Evolutionary conservation across 2,329 filamentous ascomycete genomes (phyloP).

Genomic region (Beauveria brongniartii): DNA sequence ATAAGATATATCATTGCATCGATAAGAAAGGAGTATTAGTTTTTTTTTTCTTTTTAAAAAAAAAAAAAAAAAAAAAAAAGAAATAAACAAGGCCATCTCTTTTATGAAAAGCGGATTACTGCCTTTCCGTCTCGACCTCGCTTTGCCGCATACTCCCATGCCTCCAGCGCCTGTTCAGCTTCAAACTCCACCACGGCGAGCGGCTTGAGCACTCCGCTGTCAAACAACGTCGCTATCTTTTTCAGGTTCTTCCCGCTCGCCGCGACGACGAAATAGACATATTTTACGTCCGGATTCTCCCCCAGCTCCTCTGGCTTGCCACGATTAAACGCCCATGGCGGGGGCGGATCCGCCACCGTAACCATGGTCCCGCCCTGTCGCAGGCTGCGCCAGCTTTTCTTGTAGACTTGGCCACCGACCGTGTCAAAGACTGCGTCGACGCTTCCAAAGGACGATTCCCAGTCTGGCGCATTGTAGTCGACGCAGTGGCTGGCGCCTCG

Average conservation of each 20-base stretch:
- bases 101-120: conserved; percentile 14
- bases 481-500: conserved; percentile 19
- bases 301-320: conserved; percentile 15
- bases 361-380: conserved; percentile 24
- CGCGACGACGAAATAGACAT: conserved; percentile 24
- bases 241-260: conserved; percentile 16
- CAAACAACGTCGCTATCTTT: conserved; percentile 16
- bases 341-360: conserved; percentile 27
- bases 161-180: conserved; percentile 17
- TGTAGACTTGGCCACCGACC: conserved; percentile 21
- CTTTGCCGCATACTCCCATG: conserved; percentile 19
- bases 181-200: conserved; percentile 18
- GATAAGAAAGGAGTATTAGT: no score
- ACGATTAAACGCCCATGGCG: conserved; percentile 22
- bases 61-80: no score
- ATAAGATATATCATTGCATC: no score
- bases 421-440: conserved; percentile 27
- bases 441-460: conserved; percentile 17
- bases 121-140: conserved; percentile 20
- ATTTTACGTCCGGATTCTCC: conserved; percentile 16
- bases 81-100: no score
- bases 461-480: conserved; percentile 19
- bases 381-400: conserved; percentile 22
- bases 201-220: conserved; percentile 16
- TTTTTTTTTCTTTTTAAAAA: no score